phyloP scores from a whole-genome alignment of 78 protist species.

The slime mould (Dictyostelium discoideum) region dicty_2.7 NC_007090.3:292001-292500 shows the following conservation, averaged over 20 bases:
- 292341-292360: not conserved
- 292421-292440: not conserved
- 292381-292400: not conserved
- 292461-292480: not conserved
- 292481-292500: not conserved
- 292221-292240: not conserved
- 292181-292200: not conserved
- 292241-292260: not conserved
- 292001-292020: not conserved
- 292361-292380: not conserved
- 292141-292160: not conserved
- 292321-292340: not conserved
- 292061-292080: not conserved
- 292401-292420: not conserved
- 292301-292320: not conserved
- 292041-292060: not conserved
- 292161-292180: not conserved
- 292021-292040: not conserved
- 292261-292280: not conserved
- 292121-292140: not conserved
- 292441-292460: not conserved
- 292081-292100: not conserved
- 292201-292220: not conserved
- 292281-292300: not conserved
- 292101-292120: not conserved